Evolutionary conservation across 2,329 filamentous ascomycete species (phyloP), one percentile per base, ranked within the genome.

Genomic region (Podosphaera fusca): DNA sequence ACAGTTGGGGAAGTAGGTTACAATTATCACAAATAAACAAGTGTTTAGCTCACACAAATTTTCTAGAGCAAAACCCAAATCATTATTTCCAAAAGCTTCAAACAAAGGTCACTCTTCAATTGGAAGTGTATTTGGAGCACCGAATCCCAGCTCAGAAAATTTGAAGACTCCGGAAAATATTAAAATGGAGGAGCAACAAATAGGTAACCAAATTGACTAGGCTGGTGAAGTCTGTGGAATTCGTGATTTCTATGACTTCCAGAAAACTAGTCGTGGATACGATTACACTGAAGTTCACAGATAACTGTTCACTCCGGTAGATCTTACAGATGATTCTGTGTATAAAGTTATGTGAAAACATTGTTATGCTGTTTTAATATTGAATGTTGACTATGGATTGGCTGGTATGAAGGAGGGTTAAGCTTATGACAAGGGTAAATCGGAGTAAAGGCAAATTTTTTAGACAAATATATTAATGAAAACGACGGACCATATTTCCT

Each of bases 1-100:
- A 74, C 82, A 87, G 66, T 81, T 81, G 60, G 77, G 77, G 71
- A 90, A 88, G 83, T 87, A 75, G 67, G 78, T 75, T 30, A 4
- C 9, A 51, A 34, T n/a, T 40, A 7, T 1, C 30, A 36, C 14
- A 56, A 31, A 35, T 30, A 29, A 30, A 12, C 29, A n/a, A 2
- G 12, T 7, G 31, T 29, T 52, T 36, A 29, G 38, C 21, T 40
- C 4, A 56, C 12, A 21, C 29, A 6, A 46, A 35, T 45, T 34
- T 33, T 51, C 36, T 64, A 82, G 79, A 65, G 74, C 73, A 67
- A 83, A 82, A 72, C 80, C 80, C 59, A 81, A 79, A 69, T 83
- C 80, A 2, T 75, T 84, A 63, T 84, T 84, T 67, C 79, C 80
- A 59, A 78, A 80, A 67, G 74, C 79, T 52, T 81, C 79, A 55